Percentiles rank a stretch among this genome's conserved stretches.
Evolutionary conservation across 2,329 filamentous ascomycete species (phyloP).

Genomic region (Talaromyces atroroseus): DNA sequence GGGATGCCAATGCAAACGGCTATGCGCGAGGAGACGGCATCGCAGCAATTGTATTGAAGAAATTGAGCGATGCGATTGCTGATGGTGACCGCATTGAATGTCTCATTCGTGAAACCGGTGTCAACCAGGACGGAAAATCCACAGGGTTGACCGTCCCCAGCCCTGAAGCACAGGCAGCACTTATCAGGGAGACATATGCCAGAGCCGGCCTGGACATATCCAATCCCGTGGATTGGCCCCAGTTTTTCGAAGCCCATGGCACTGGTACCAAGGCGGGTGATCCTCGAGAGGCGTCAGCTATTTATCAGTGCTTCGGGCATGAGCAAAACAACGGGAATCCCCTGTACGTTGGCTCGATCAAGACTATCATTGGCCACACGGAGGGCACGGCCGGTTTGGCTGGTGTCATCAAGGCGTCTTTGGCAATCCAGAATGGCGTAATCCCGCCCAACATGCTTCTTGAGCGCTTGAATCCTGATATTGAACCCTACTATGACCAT

Average conservation of each 20-base stretch:
- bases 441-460: slow-evolving; percentile 25
- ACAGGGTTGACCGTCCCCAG: not conserved
- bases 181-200: slow-evolving; percentile 34
- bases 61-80: slow-evolving; percentile 40
- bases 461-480: slow-evolving; percentile 22
- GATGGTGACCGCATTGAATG: slow-evolving; percentile 40
- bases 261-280: slow-evolving; percentile 29
- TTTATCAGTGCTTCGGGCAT: not conserved
- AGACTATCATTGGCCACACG: slow-evolving; percentile 30
- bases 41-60: slow-evolving; percentile 47
- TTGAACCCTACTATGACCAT: slow-evolving; percentile 19
- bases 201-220: slow-evolving; percentile 29
- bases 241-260: slow-evolving; percentile 39
- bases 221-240: slow-evolving; percentile 6
- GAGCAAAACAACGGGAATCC: not conserved
- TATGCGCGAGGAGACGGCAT: slow-evolving; percentile 50
- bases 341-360: slow-evolving; percentile 25
- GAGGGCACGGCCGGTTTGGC: slow-evolving; percentile 26
- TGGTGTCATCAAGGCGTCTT: slow-evolving; percentile 21
- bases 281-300: slow-evolving; percentile 15
- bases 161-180: slow-evolving; percentile 25
- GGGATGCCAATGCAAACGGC: slow-evolving; percentile 41
- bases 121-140: not conserved
- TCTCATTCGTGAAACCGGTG: slow-evolving; percentile 24
- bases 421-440: slow-evolving; percentile 29